phyloP scores from a whole-genome alignment of 1,284 basidiomycete species.

The Puccinia hordei region DNA sequence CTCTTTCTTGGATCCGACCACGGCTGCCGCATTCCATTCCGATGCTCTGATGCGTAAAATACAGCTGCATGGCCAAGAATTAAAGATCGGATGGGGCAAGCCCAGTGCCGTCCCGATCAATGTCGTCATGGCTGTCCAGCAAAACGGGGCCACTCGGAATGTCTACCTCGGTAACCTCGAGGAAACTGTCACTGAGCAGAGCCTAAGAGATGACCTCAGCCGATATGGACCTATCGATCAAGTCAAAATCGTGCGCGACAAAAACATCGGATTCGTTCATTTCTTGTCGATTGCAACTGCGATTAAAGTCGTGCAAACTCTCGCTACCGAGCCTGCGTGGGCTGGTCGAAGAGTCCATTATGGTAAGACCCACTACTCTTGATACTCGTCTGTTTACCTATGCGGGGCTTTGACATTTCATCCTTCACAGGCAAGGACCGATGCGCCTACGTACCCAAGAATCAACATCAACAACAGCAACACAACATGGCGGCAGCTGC shows the following conservation, averaged over 20 bases:
- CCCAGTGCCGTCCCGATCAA: slow-evolving; percentile 80
- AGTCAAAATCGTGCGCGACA: slow-evolving; percentile 95
- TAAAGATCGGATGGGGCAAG: slow-evolving; percentile 95
- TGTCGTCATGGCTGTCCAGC: slow-evolving; percentile 80
- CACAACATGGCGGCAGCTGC: slow-evolving; percentile 59
- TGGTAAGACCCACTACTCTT: slow-evolving; percentile 61
- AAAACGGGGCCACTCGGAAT: slow-evolving; percentile 86
- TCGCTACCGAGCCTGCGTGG: slow-evolving; percentile 84
- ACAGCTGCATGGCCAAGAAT: slow-evolving; percentile 82
- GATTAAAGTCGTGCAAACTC: slow-evolving; percentile 86
- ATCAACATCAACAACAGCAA: slow-evolving; percentile 67
- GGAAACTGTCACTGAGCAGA: slow-evolving; percentile 82
- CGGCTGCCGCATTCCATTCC: slow-evolving; percentile 89
- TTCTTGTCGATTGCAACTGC: slow-evolving; percentile 89
- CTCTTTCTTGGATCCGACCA: slow-evolving; percentile 87
- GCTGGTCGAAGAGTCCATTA: slow-evolving; percentile 92
- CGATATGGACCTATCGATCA: slow-evolving; percentile 94
- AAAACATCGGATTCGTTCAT: slow-evolving; percentile 96
- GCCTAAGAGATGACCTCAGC: slow-evolving; percentile 79
- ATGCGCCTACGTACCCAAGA: slow-evolving; percentile 89
- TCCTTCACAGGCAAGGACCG: slow-evolving; percentile 64
- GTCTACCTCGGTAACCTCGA: slow-evolving; percentile 90
- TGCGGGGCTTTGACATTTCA: slow-evolving; percentile 53
- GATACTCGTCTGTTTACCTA: not conserved
- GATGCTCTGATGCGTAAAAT: slow-evolving; percentile 91